These are phyloP conservation scores for Globisporangium nodosum DNA, from an alignment of 352 stramenopile species.

Conservation along the genomic window DNA sequence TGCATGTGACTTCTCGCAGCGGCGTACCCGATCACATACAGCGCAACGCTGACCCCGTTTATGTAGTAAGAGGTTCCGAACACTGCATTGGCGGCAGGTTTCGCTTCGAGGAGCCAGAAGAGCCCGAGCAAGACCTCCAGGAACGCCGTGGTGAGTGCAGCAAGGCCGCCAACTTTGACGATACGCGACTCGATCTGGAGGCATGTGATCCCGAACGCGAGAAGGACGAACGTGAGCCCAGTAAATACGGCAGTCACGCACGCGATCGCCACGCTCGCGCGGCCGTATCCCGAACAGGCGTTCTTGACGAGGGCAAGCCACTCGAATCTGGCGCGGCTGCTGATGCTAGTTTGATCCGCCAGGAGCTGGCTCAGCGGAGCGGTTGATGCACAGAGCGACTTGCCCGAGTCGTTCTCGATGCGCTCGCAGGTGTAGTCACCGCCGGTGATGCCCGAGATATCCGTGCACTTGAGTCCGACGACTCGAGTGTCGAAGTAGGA, in stretches of 20 bases:
- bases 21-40: constrained; percentile 23
- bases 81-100: constrained; percentile 16
- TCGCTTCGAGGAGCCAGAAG: constrained; percentile 39
- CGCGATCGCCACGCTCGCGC: constrained; percentile 22
- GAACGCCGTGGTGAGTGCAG: constrained; percentile 12
- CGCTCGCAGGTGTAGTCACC: constrained; percentile 13
- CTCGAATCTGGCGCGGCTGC: background rate
- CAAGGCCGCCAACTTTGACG: constrained; percentile 23
- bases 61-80: constrained; percentile 54
- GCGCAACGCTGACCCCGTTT: constrained; percentile 22
- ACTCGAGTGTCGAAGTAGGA: constrained; percentile 29
- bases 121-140: constrained; percentile 28
- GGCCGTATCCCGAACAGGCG: constrained; percentile 31
- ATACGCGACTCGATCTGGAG: constrained; percentile 35
- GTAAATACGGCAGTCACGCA: constrained; percentile 21
- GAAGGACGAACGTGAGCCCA: constrained; percentile 17
- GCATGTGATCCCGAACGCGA: constrained; percentile 41
- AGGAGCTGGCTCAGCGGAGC: constrained; percentile 28
- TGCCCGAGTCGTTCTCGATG: constrained; percentile 17
- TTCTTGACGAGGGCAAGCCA: constrained; percentile 42
- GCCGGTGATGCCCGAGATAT: constrained; percentile 1
- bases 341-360: background rate
- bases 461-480: constrained; percentile 24
- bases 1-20: constrained; percentile 28
- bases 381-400: constrained; percentile 24